These are phyloP conservation scores for Wickerhamomyces alni DNA, from an alignment of 805 yeast genomes.

Conservation along the genomic window DNA sequence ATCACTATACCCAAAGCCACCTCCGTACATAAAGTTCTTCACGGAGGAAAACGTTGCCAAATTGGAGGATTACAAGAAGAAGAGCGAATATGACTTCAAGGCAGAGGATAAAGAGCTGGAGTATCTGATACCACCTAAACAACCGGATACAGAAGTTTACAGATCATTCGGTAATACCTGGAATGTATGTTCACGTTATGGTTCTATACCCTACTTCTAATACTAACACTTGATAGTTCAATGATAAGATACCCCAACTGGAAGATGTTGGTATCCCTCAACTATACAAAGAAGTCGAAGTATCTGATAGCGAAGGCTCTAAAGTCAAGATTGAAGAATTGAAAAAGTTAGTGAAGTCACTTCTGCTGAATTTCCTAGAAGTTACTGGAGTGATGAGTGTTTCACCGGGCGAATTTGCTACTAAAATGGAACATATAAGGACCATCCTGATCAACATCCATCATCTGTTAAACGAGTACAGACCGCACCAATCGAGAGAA, in stretches of 20 bases:
- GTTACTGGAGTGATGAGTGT: constrained; percentile 71
- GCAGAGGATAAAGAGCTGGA: constrained; percentile 40
- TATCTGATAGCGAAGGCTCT: constrained; percentile 31
- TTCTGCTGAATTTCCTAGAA: constrained; percentile 75
- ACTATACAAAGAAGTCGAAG: constrained; percentile 40
- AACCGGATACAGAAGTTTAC: constrained; percentile 60
- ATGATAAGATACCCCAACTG: constrained; percentile 71
- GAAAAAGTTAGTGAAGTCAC: constrained; percentile 71
- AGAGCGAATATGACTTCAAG: constrained; percentile 25
- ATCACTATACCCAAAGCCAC: constrained; percentile 92
- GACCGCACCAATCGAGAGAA: constrained; percentile 95
- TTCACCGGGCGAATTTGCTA: constrained; percentile 58
- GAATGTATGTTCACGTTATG: constrained; percentile 37
- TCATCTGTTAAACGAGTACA: constrained; percentile 83
- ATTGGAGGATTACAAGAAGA: constrained; percentile 24
- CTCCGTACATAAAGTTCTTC: constrained; percentile 70
- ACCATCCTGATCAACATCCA: constrained; percentile 83
- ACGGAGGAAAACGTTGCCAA: constrained; percentile 59
- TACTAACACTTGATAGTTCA: constrained; percentile 15
- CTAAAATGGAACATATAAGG: constrained; percentile 73
- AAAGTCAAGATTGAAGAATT: constrained; percentile 59
- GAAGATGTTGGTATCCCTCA: constrained; percentile 74
- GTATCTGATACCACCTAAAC: constrained; percentile 58
- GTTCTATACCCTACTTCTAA: neutral
- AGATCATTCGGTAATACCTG: constrained; percentile 88